These are phyloP conservation scores for Chrysanthemum seticuspe DNA, from an alignment of 129 eudicot species.

Conservation along the genomic window DNA sequence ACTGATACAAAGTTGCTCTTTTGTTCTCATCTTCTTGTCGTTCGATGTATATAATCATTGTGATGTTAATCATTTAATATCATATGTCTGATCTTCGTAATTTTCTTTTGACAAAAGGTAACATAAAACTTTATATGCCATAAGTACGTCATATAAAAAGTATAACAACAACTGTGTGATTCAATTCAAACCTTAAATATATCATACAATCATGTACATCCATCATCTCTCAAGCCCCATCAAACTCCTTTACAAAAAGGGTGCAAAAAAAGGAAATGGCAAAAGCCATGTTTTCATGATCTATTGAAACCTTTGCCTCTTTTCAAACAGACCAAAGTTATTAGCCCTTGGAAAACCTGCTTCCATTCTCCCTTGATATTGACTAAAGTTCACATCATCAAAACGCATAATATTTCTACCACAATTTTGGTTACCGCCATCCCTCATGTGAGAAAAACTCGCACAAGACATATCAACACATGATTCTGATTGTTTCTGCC, in stretches of 20 bases:
- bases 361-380: constrained; percentile 27
- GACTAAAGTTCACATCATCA: constrained; percentile 24
- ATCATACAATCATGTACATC: constrained; percentile 47
- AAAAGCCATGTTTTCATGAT: constrained; percentile 11
- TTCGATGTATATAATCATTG: not conserved
- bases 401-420: constrained; percentile 33
- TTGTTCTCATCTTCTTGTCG: constrained; percentile 15
- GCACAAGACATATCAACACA: constrained; percentile 33
- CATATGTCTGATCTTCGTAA: not conserved
- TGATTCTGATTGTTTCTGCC: constrained; percentile 36
- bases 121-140: not conserved
- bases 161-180: constrained; percentile 21
- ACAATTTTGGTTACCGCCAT: constrained; percentile 6
- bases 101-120: not conserved
- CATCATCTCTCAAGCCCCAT: constrained; percentile 15
- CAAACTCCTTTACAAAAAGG: constrained; percentile 45
- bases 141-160: constrained; percentile 12
- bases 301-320: constrained; percentile 56
- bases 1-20: not conserved
- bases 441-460: not conserved
- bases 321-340: constrained; percentile 31
- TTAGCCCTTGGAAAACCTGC: constrained; percentile 21
- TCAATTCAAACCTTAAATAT: constrained; percentile 33
- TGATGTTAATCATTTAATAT: not conserved
- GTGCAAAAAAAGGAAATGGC: constrained; percentile 11